phyloP scores from a whole-genome alignment of 495 filamentous ascomycete genomes.

The Neurospora sp. region DNA sequence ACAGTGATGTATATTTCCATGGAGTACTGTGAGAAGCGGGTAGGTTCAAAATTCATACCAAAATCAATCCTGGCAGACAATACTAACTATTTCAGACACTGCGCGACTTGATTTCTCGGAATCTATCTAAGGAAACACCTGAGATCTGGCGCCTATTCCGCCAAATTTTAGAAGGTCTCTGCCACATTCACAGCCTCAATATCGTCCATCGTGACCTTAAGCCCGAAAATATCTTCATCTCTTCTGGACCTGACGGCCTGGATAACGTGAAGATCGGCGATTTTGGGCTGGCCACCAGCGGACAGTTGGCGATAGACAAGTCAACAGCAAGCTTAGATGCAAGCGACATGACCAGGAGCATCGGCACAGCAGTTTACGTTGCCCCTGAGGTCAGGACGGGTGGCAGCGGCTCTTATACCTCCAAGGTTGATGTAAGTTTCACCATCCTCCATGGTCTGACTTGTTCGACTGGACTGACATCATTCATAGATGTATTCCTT shows the following conservation, averaged over 20 bases:
- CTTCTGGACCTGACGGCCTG: constrained; percentile 49
- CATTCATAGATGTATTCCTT: constrained; percentile 79
- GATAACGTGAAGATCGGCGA: constrained; percentile 93
- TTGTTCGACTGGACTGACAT: constrained; percentile 8
- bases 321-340: constrained; percentile 46
- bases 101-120: constrained; percentile 77
- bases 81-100: constrained; percentile 50
- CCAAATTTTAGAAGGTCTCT: constrained; percentile 83
- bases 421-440: constrained; percentile 76
- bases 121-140: constrained; percentile 58
- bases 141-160: constrained; percentile 85
- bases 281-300: constrained; percentile 87
- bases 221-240: constrained; percentile 93
- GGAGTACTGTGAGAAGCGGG: constrained; percentile 94
- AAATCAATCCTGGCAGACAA: background rate
- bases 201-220: constrained; percentile 98
- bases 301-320: constrained; percentile 60
- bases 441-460: background rate
- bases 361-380: constrained; percentile 92
- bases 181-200: constrained; percentile 79
- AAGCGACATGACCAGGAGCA: constrained; percentile 61
- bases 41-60: constrained; percentile 27
- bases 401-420: constrained; percentile 66
- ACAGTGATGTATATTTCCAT: constrained; percentile 52
- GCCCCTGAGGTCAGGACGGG: constrained; percentile 79